A percentile compares a stretch with the other conserved stretches of the same genome.
Evolutionary conservation across 1,284 basidiomycete species (phyloP).

Genomic region (Trichosporon faecale): DNA sequence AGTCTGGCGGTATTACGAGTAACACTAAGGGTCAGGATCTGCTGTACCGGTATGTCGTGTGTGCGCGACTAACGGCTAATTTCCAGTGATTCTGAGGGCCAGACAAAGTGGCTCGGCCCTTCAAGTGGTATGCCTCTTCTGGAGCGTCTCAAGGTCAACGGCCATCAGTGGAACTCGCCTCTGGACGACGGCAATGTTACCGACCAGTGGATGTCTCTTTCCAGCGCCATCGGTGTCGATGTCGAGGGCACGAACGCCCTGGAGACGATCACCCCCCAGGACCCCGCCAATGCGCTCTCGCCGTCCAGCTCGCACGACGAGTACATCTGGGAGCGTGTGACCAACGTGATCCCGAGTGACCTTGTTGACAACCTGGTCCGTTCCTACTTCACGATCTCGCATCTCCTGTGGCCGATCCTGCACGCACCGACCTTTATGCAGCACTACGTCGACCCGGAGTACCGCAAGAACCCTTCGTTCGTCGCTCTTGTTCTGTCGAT

Average conservation of each 20-base stretch:
- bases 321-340: constrained; percentile 31
- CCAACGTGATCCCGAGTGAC: constrained; percentile 28
- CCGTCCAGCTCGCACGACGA: constrained; percentile 25
- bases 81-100: constrained; percentile 31
- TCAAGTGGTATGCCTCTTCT: constrained; percentile 42
- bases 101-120: constrained; percentile 40
- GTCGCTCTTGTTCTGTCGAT: constrained; percentile 36
- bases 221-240: constrained; percentile 35
- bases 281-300: constrained; percentile 11
- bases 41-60: constrained; percentile 28
- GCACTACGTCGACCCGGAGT: constrained; percentile 24
- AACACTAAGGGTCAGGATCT: constrained; percentile 26
- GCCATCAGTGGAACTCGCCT: constrained; percentile 18
- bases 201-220: constrained; percentile 40
- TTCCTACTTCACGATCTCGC: constrained; percentile 39
- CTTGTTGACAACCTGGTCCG: constrained; percentile 32
- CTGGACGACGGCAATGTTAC: constrained; percentile 23
- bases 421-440: constrained; percentile 40
- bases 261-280: not conserved
- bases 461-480: constrained; percentile 34
- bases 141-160: constrained; percentile 33
- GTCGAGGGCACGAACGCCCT: constrained; percentile 21
- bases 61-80: not conserved
- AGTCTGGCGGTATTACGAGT: constrained; percentile 11
- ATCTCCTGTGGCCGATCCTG: constrained; percentile 39